These are phyloP conservation scores for Penicillium manginii DNA, from an alignment of 495 filamentous ascomycete species.

Conservation along the genomic window DNA sequence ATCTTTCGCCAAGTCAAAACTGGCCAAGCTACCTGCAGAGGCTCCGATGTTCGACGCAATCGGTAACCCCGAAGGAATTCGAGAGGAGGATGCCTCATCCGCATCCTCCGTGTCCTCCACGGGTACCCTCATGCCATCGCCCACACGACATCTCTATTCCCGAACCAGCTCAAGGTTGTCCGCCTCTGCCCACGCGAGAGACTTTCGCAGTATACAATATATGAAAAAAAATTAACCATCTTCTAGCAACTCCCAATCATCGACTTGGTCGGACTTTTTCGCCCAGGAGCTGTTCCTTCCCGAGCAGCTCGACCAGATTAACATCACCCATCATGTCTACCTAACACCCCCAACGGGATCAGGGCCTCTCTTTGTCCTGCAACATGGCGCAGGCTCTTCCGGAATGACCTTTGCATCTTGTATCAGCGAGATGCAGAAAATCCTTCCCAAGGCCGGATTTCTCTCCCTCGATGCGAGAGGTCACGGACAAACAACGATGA, in stretches of 20 bases:
- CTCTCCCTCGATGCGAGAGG: slow-evolving; percentile 83
- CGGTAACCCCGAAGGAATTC: slow-evolving; percentile 21
- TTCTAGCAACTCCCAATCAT: slow-evolving; percentile 34
- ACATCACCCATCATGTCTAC: slow-evolving; percentile 83
- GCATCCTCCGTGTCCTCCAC: slow-evolving; percentile 80
- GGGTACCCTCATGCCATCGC: slow-evolving; percentile 83
- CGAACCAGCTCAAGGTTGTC: slow-evolving; percentile 58
- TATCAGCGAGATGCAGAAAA: slow-evolving; percentile 72
- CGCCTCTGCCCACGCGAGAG: neutral
- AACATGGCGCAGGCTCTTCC: slow-evolving; percentile 90
- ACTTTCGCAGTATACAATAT: neutral
- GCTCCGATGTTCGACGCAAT: slow-evolving; percentile 49
- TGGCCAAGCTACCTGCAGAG: slow-evolving; percentile 64
- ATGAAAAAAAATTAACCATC: neutral
- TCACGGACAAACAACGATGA: slow-evolving; percentile 73
- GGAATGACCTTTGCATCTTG: slow-evolving; percentile 86
- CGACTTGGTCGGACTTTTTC: slow-evolving; percentile 92
- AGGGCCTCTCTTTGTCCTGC: slow-evolving; percentile 83
- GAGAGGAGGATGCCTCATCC: slow-evolving; percentile 71
- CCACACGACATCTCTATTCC: slow-evolving; percentile 72
- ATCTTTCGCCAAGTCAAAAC: slow-evolving; percentile 79
- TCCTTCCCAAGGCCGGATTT: slow-evolving; percentile 79
- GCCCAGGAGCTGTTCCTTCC: slow-evolving; percentile 78
- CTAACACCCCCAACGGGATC: slow-evolving; percentile 61
- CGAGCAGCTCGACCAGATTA: slow-evolving; percentile 38